A percentile compares a stretch with the other conserved stretches of the same genome.
These are phyloP conservation scores for Quercus ilex DNA, from an alignment of 306 rosid genomes.

Conservation along the genomic window DNA sequence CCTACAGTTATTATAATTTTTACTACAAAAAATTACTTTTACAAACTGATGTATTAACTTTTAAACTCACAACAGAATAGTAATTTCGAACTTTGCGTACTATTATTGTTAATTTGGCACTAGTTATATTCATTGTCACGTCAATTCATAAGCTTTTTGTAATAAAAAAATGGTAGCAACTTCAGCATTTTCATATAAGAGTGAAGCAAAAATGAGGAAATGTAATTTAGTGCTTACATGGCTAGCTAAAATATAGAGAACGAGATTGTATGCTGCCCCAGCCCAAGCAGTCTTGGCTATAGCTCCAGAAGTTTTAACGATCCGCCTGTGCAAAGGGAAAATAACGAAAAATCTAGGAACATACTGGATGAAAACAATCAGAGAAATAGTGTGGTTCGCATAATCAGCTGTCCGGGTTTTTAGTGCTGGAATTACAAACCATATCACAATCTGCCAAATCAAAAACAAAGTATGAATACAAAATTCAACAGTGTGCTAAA, in stretches of 20 bases:
- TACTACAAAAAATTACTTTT: too few species aligned
- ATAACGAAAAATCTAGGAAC: constrained; percentile 68
- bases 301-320: constrained; percentile 69
- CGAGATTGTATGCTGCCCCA: constrained; percentile 82
- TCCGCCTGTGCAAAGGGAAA: constrained; percentile 67
- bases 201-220: background rate
- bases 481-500: too few species aligned
- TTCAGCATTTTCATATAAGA: too few species aligned
- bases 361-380: constrained; percentile 78
- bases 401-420: constrained; percentile 52
- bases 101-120: too few species aligned
- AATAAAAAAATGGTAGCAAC: too few species aligned
- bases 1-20: too few species aligned
- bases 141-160: too few species aligned
- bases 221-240: constrained; percentile 46
- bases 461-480: background rate
- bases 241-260: constrained; percentile 63
- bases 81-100: too few species aligned
- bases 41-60: too few species aligned
- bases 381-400: constrained; percentile 67
- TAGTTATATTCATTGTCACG: too few species aligned
- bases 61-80: too few species aligned
- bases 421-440: constrained; percentile 73
- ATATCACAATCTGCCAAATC: constrained; percentile 56
- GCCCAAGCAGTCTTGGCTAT: constrained; percentile 78